phyloP scores from a whole-genome alignment of 2,329 filamentous ascomycete genomes.

The Chalaropsis thielavioides region DNA sequence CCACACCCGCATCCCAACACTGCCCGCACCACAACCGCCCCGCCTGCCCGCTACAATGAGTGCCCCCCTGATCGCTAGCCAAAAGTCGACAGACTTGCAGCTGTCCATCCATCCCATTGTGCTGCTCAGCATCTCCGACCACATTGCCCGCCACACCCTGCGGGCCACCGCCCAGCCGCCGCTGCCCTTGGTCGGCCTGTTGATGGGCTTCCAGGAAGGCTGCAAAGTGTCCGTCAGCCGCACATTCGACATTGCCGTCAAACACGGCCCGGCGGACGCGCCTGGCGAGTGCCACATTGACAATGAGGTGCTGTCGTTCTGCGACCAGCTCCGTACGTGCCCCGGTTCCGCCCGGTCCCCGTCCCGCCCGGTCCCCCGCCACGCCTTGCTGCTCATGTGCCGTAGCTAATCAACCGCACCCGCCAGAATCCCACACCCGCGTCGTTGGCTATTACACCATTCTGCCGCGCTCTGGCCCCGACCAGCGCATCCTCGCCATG shows the following conservation, averaged over 20 bases:
- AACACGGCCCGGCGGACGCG: slow-evolving; percentile 43
- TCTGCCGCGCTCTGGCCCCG: slow-evolving; percentile 58
- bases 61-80: slow-evolving; percentile 40
- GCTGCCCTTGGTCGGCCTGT: slow-evolving; percentile 67
- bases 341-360: not conserved
- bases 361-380: not conserved
- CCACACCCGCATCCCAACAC: too few relatives aligned
- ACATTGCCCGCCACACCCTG: slow-evolving; percentile 80
- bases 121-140: slow-evolving; percentile 90
- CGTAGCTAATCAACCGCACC: slow-evolving; percentile 23
- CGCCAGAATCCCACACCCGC: slow-evolving; percentile 68
- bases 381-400: not conserved
- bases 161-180: slow-evolving; percentile 41
- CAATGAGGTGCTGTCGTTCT: slow-evolving; percentile 6
- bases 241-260: slow-evolving; percentile 60
- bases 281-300: not conserved
- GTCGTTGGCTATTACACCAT: slow-evolving; percentile 89
- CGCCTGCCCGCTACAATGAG: not conserved
- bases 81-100: slow-evolving; percentile 59
- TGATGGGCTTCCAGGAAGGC: slow-evolving; percentile 86
- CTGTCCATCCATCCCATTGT: slow-evolving; percentile 84
- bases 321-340: slow-evolving; percentile 2
- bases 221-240: slow-evolving; percentile 84
- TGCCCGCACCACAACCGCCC: too few relatives aligned
- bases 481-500: slow-evolving; percentile 50